These are phyloP conservation scores for Kalmusia sp. DNA, from an alignment of 2,329 filamentous ascomycete species.

Conservation along the genomic window DNA sequence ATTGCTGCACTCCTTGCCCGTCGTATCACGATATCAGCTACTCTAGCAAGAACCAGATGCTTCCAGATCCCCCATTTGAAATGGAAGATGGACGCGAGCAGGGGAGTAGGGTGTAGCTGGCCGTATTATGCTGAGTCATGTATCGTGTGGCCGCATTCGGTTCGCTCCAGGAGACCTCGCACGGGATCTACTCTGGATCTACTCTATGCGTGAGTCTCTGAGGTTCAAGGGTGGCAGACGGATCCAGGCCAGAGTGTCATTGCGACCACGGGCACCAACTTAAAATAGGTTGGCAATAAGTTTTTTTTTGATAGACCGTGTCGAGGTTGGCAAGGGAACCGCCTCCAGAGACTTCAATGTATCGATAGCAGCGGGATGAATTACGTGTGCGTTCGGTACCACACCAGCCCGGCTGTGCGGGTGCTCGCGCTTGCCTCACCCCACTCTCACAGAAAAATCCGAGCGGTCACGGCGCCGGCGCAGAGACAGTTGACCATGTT, in stretches of 20 bases:
- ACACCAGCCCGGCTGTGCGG: slow-evolving; percentile 1
- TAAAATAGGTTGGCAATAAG: neutral
- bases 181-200: neutral
- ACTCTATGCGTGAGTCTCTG: neutral
- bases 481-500: slow-evolving; percentile 27
- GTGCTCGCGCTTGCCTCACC: slow-evolving; percentile 12
- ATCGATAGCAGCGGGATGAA: neutral
- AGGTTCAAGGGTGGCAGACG: neutral
- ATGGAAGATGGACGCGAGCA: slow-evolving; percentile 2
- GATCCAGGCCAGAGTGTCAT: neutral
- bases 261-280: neutral
- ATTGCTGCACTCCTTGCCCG: slow-evolving; percentile 18
- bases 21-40: slow-evolving; percentile 15
- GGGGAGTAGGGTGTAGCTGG: neutral
- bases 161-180: slow-evolving; percentile 1
- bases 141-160: neutral
- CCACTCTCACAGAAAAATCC: slow-evolving; percentile 18
- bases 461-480: slow-evolving; percentile 33
- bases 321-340: neutral
- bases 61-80: slow-evolving; percentile 11
- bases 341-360: neutral
- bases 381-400: slow-evolving; percentile 16
- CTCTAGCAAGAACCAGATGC: neutral
- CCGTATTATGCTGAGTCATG: slow-evolving; percentile 4
- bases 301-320: neutral